Percentiles rank a stretch among this genome's conserved stretches.
These are phyloP conservation scores for Sonneratia caseolaris DNA, from an alignment of 345 rosid genomes.

Conservation along the genomic window DNA sequence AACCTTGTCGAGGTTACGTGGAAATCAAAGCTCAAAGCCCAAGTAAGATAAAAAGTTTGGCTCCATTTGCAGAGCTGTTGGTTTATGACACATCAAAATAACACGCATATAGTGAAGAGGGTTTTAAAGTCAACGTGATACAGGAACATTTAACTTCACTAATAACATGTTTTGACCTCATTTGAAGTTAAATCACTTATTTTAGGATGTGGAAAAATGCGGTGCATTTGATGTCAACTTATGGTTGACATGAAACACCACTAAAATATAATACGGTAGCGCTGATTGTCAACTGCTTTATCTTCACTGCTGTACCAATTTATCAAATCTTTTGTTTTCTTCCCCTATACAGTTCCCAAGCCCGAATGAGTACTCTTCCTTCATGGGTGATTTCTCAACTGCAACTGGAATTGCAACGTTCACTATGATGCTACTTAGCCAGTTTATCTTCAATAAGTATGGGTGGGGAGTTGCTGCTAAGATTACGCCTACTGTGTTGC, in stretches of 20 bases:
- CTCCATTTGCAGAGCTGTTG: background rate
- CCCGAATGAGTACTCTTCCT: conserved; percentile 90
- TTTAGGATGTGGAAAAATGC: background rate
- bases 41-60: conserved; percentile 30
- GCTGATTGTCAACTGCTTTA: background rate
- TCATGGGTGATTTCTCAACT: conserved; percentile 98
- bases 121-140: background rate
- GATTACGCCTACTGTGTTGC: conserved; percentile 85
- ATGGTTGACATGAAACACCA: background rate
- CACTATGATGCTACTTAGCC: conserved; percentile 94
- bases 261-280: background rate
- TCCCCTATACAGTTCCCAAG: conserved; percentile 63
- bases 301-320: background rate
- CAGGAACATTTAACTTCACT: background rate
- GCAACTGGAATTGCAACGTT: conserved; percentile 92
- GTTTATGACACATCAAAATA: background rate
- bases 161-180: background rate
- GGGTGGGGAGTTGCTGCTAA: conserved; percentile 98
- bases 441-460: conserved; percentile 64
- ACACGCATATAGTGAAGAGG: background rate
- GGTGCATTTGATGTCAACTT: background rate
- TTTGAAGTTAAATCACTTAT: background rate
- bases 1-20: conserved; percentile 98
- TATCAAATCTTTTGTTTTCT: background rate
- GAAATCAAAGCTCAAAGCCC: conserved; percentile 99